Evolutionary conservation across 2,329 filamentous ascomycete species (phyloP), one percentile per base, ranked within the genome.

Genomic region (Cladophialophora bantiana): DNA sequence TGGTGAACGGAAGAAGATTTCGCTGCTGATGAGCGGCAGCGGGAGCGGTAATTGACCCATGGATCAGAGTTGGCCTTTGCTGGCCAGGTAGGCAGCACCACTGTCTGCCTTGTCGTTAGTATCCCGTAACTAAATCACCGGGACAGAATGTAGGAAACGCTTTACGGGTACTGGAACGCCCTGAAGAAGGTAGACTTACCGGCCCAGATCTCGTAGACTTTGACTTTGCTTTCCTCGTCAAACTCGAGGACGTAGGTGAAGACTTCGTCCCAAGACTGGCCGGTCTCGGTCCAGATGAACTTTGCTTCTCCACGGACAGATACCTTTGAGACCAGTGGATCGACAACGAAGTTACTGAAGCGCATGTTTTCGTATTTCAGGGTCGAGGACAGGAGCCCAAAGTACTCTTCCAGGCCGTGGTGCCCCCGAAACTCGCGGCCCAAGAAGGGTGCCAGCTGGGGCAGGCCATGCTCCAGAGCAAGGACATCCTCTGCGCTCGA

Each of bases 71-170:
- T 38, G 57, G 42, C 75, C 76, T 34, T 71, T 70, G 42, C 73
- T 69, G 31, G 80, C 80, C 64, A 82, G 72, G 74, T 81, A 81
- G 32, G 78, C 79, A 38, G 80, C 80, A 20, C 79, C 80, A 2
- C 78, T 79, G 76, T 82, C 80, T 61, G 36, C 15, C 18, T 35
- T 34, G 26, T 36, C n/a, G 31, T 59, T 36, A 59, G 57, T 50
- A 50, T 9, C 20, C 18, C 45, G 35, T 52, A 59, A 32, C 32
- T 34, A 40, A 35, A 4, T 26, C 45, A 3, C 3, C 18, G n/a
- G 6, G 45, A 50, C 5, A 26, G 45, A 50, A 50, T 50, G 18
- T 26, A 9, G 45, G 26, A 31, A 31, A 20, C 45, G 26, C 20
- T 12, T 50, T 1, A 26, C 26, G 26, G 26, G 26, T 3, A 26